Evolutionary conservation across 2,329 filamentous ascomycete genomes (phyloP), one percentile per base, ranked within the genome.

Genomic region (Cephalotrichum gorgonifer): DNA sequence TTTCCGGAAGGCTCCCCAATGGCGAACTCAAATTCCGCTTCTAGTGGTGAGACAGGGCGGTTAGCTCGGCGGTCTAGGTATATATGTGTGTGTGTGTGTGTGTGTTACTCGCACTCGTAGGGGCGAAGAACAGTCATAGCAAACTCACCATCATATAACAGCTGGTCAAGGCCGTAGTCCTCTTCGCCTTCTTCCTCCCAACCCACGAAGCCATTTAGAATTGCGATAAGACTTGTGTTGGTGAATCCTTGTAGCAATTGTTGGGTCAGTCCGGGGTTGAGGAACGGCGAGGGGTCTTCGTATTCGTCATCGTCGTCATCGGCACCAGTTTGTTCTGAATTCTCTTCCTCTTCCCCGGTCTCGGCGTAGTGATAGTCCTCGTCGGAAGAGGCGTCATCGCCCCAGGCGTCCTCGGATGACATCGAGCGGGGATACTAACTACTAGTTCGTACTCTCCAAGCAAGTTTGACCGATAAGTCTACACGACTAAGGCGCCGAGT

Each of bases 291-390:
- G n/a, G 35, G 35, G 7, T 33, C 52, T 27, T 55, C 50, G 9
- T 56, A 54, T 15, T 59, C 55, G 47, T 63, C 59, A 27, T 58
- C 56, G 15, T 64, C 63, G 3, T 64, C 60, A 1, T 62, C 62
- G 35, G 30, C 48, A 9, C 52, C 52, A 3, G 57, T 53, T 27
- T 55, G 49, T 1, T 55, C 52, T 15, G 55, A 53, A 20, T 57
- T 55, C 3, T 53, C 54, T 17, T 56, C 56, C 7, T 51, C 43
- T 26, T 53, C 50, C 20, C 49, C 52, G n/a, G n/a, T n/a, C n/a
- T n/a, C n/a, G n/a, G n/a, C n/a, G n/a, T 39, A 39, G 7, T 39
- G 35, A 11, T 39, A 39, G 17, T 39, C 35, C 17, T 39, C 35
- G 17, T 39, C 35, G 35, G 35, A 39, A 9, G 35, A 39, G 17